Evolutionary conservation across 164 flowering plant genomes (phyloP), one percentile per base, ranked within the genome.

Genomic region (Vitis cinerea): DNA sequence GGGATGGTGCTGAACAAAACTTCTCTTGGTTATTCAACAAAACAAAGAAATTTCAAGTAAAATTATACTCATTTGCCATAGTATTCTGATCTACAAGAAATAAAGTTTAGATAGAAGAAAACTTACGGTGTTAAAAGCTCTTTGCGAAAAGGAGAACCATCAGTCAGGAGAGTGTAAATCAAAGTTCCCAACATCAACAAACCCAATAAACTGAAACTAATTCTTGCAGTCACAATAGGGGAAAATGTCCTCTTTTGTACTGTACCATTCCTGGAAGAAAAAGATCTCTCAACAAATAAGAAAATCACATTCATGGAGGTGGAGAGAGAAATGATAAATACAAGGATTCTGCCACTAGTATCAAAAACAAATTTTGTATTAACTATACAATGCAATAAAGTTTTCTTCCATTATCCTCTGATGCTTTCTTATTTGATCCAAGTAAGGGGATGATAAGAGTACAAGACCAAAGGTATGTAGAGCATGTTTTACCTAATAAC

Each of bases 91-190:
- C 30, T 6, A 52, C 68, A 59, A 17, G 31, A 16, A 63, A 13
- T 1, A 13, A 54, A n/a, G 57, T 57, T 10, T 19, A 27, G 56
- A 65, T 23, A 44, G 55, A 54, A 11, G 55, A 71, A 64, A 70
- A 66, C 91, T 87, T 82, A 93, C 98, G 94, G 90, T 64, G 90
- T 84, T 3, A 89, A 65, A 9, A 87, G 84, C 74, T 90, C 97
- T 66, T n/a, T 78, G 51, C 84, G 87, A 66, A 91, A 94, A 67
- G 97, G 97, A 30, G 86, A 77, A 63, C 96, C 97, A 87, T 86
- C 90, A 54, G 88, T 87, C 31, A 77, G n/a, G 63, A 86, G 50
- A 47, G 93, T 90, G 78, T 86, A 90, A 63, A 84, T 10, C 66
- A 93, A 81, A 71, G 88, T 83, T 47, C 83, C 94, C 63, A 90